phyloP scores from a whole-genome alignment of 495 filamentous ascomycete species.

The Penicillium maclennaniae region DNA sequence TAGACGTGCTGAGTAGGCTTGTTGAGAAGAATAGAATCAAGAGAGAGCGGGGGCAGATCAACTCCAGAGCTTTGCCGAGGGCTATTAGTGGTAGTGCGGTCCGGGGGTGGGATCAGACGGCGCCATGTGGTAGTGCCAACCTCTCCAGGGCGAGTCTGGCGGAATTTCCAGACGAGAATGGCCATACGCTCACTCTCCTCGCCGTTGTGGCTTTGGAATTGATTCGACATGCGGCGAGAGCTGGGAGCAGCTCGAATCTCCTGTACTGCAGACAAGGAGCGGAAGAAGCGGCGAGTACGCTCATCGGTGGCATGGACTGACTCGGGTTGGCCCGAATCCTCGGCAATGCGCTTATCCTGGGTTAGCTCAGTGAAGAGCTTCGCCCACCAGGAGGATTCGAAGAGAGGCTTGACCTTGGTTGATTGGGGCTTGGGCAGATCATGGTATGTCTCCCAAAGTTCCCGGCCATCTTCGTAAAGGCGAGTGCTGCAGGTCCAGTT shows the following conservation, averaged over 20 bases:
- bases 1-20: conserved; percentile 35
- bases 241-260: conserved; percentile 43
- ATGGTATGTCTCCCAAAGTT: conserved; percentile 31
- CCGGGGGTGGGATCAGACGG: conserved; percentile 41
- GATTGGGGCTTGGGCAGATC: conserved; percentile 35
- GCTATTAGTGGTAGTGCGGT: conserved; percentile 37
- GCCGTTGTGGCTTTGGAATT: conserved; percentile 24
- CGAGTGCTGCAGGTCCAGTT: conserved; percentile 47
- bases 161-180: conserved; percentile 53
- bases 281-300: conserved; percentile 35
- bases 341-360: conserved; percentile 35
- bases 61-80: conserved; percentile 32
- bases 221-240: conserved; percentile 30
- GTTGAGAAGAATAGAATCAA: conserved; percentile 38
- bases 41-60: conserved; percentile 39
- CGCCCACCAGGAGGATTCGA: conserved; percentile 51
- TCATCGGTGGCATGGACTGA: conserved; percentile 35
- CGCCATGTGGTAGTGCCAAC: conserved; percentile 53
- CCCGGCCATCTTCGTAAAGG: conserved; percentile 42
- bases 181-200: conserved; percentile 45
- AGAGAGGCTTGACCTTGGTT: conserved; percentile 43
- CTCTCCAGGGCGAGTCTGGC: conserved; percentile 39
- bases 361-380: conserved; percentile 41
- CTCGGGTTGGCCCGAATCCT: conserved; percentile 35
- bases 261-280: conserved; percentile 47